A percentile compares a stretch with the other conserved stretches of the same genome.
Conservation (phyloP, 768 basidiomycete species). For the Boletus tomentosulus region DNA sequence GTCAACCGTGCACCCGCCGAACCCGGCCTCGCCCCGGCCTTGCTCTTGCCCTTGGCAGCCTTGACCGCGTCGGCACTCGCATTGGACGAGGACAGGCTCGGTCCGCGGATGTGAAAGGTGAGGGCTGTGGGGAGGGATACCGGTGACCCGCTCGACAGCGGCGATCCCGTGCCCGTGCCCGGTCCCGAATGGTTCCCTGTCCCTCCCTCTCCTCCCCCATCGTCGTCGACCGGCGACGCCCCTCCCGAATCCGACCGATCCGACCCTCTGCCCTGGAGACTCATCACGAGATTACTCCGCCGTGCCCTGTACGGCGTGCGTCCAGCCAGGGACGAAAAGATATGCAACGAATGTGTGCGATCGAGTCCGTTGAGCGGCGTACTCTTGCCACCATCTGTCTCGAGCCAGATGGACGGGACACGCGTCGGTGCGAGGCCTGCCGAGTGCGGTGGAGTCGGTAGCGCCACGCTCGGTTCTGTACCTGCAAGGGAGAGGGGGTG, state of each 20-base stretch:
- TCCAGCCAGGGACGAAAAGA: conserved; percentile 14
- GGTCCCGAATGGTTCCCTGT: neutral
- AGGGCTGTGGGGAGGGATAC: conserved; percentile 13
- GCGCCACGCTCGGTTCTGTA: conserved; percentile 10
- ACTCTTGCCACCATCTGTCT: conserved; percentile 32
- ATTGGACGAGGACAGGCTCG: neutral
- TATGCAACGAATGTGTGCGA: conserved; percentile 18
- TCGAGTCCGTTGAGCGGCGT: conserved; percentile 17
- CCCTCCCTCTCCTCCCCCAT: too few species aligned
- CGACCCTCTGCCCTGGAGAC: conserved; percentile 9
- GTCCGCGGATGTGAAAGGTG: conserved; percentile 4
- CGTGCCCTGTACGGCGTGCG: conserved; percentile 3
- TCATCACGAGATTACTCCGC: conserved; percentile 28
- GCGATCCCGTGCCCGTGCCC: neutral
- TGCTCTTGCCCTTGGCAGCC: neutral
- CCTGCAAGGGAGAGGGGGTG: conserved; percentile 8
- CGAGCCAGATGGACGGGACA: conserved; percentile 51
- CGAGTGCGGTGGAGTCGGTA: conserved; percentile 22
- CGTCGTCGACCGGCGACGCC: neutral
- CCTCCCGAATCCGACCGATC: neutral
- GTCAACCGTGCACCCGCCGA: conserved; percentile 23
- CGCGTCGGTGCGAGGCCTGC: conserved; percentile 14
- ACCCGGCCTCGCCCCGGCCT: conserved; percentile 11
- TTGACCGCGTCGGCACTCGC: neutral
- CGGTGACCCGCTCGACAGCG: conserved; percentile 11